Percentiles rank a stretch among this genome's conserved stretches.
Evolutionary conservation across 257 asterid species (phyloP).

Genomic region (Solanum megistacrolobum): DNA sequence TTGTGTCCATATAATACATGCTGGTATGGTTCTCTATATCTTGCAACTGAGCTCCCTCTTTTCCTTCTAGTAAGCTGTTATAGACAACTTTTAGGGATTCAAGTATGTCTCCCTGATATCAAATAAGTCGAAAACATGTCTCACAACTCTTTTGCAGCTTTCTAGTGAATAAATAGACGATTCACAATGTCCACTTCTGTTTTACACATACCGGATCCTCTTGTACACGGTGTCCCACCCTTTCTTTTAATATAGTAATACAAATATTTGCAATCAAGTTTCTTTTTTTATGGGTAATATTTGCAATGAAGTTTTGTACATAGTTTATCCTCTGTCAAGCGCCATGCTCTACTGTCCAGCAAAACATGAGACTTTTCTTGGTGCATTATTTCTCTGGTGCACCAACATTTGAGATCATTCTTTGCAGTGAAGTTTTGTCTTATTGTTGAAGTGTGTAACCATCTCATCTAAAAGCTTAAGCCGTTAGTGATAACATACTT

Average conservation of each 20-base stretch:
- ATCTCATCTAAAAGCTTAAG: not conserved
- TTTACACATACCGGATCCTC: not conserved
- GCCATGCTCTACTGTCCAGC: not conserved
- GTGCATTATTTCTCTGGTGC: not conserved
- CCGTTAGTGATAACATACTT: not conserved
- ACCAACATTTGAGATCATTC: not conserved
- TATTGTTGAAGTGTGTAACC: not conserved
- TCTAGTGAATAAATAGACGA: not conserved
- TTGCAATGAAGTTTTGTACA: not conserved
- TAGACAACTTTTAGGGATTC: not conserved
- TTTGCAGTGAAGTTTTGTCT: not conserved
- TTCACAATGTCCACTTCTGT: not conserved
- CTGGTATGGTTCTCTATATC: not conserved
- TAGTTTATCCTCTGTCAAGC: not conserved
- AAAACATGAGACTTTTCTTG: not conserved
- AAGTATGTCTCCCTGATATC: not conserved
- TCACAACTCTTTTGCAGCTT: not conserved
- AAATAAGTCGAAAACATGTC: not conserved
- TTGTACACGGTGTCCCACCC: not conserved
- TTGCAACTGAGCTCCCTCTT: not conserved
- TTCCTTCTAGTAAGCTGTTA: not conserved
- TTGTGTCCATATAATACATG: not conserved
- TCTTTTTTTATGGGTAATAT: not conserved
- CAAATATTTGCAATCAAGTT: not conserved
- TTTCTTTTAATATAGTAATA: not conserved